These are phyloP conservation scores for Boletus subcaerulescens DNA, from an alignment of 768 basidiomycete species.

Conservation along the genomic window DNA sequence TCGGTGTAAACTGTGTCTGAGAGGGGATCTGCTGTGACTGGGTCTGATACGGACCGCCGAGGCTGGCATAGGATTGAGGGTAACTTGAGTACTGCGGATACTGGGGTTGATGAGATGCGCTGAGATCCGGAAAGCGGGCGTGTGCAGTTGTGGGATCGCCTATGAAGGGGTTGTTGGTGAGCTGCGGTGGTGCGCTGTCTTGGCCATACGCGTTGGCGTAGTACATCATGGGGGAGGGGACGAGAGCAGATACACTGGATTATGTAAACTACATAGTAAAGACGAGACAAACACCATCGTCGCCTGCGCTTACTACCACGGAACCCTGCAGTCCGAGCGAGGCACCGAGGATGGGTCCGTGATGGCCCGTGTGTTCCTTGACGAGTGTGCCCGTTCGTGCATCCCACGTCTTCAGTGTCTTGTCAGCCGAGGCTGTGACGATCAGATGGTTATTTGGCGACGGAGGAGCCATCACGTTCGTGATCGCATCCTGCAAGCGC, in stretches of 20 bases:
- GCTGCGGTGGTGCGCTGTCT: slow-evolving; percentile 12
- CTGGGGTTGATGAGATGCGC: slow-evolving; percentile 26
- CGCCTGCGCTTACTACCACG: slow-evolving; percentile 83
- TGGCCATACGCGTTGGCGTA: slow-evolving; percentile 43
- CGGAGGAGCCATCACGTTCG: slow-evolving; percentile 72
- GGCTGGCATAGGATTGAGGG: slow-evolving; percentile 21
- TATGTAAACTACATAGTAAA: slow-evolving; percentile 50
- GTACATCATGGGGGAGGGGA: slow-evolving; percentile 31
- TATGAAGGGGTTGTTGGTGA: slow-evolving; percentile 67
- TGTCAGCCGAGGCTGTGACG: slow-evolving; percentile 86
- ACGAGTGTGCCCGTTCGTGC: slow-evolving; percentile 77
- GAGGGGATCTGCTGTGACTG: slow-evolving; percentile 3
- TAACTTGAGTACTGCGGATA: slow-evolving; percentile 30
- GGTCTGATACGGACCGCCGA: neutral
- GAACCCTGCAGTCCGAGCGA: slow-evolving; percentile 68
- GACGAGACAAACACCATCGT: slow-evolving; percentile 85
- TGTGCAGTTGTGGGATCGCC: slow-evolving; percentile 46
- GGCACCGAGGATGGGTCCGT: slow-evolving; percentile 70
- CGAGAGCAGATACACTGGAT: slow-evolving; percentile 8
- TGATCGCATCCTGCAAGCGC: slow-evolving; percentile 74
- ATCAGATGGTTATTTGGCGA: slow-evolving; percentile 73
- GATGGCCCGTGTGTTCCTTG: slow-evolving; percentile 81
- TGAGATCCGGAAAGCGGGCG: slow-evolving; percentile 65
- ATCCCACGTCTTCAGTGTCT: slow-evolving; percentile 89
- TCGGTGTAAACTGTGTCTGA: slow-evolving; percentile 22